phyloP scores from a whole-genome alignment of 257 asterid genomes.

The Solanum sejunctum region DNA sequence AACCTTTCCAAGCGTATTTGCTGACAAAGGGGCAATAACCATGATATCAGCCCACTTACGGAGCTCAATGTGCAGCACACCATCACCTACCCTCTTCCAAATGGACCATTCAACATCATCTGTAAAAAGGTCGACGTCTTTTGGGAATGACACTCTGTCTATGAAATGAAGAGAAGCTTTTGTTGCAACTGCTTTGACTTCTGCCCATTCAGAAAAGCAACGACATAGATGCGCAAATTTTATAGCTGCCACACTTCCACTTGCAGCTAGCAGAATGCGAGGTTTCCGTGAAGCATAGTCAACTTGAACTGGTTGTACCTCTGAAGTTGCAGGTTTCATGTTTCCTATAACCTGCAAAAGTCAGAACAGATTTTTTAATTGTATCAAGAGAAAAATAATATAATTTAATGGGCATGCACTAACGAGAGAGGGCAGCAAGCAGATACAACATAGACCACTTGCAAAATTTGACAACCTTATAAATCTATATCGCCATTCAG shows the following conservation, averaged over 20 bases:
- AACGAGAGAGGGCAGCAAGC: background rate
- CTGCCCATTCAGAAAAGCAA: constrained; percentile 79
- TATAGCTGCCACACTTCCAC: constrained; percentile 89
- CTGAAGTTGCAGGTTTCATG: constrained; percentile 9
- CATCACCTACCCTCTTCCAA: constrained; percentile 70
- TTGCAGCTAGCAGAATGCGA: constrained; percentile 69
- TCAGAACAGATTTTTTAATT: background rate
- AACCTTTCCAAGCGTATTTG: constrained; percentile 94
- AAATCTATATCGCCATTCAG: background rate
- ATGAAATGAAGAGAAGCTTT: constrained; percentile 66
- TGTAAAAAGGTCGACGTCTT: constrained; percentile 49
- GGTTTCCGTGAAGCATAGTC: constrained; percentile 38
- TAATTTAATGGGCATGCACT: background rate
- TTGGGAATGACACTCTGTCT: constrained; percentile 49
- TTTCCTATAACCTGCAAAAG: constrained; percentile 36
- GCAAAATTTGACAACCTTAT: background rate
- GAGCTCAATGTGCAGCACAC: constrained; percentile 74
- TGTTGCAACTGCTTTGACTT: constrained; percentile 80
- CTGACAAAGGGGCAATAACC: constrained; percentile 94
- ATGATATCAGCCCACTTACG: constrained; percentile 82
- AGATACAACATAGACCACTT: background rate
- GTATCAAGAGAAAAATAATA: background rate
- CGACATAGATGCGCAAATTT: constrained; percentile 75
- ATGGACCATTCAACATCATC: constrained; percentile 82
- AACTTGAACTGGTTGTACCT: constrained; percentile 16